Percentiles rank a stretch among this genome's conserved stretches.
These are phyloP conservation scores for Naematelia encephala DNA, from an alignment of 768 basidiomycete species.

Conservation along the genomic window DNA sequence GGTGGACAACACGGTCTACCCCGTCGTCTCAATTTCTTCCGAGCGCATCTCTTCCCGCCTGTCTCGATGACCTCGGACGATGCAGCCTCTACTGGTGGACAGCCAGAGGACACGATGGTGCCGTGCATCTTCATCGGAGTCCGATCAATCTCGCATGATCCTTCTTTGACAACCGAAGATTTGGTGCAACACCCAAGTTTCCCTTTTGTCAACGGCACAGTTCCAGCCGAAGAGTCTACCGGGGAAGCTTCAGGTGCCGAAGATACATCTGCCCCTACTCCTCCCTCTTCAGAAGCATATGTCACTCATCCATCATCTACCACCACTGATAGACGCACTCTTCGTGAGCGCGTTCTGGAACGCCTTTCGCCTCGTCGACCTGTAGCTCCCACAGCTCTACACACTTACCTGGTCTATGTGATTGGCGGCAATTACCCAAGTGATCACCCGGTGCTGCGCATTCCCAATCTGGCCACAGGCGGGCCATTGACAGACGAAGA, in stretches of 20 bases:
- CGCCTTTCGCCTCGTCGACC: slow-evolving; percentile 44
- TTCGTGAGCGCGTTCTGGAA: slow-evolving; percentile 34
- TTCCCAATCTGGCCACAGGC: slow-evolving; percentile 51
- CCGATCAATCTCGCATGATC: slow-evolving; percentile 27
- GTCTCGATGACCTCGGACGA: background rate
- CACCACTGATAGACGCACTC: slow-evolving; percentile 14
- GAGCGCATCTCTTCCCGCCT: slow-evolving; percentile 40
- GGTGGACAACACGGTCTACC: slow-evolving; percentile 27
- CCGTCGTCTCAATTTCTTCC: slow-evolving; percentile 39
- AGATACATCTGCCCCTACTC: slow-evolving; percentile 1
- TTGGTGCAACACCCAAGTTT: slow-evolving; percentile 31
- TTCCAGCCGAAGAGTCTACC: background rate
- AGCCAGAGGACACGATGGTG: slow-evolving; percentile 23
- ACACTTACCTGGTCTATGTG: slow-evolving; percentile 87
- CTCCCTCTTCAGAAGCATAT: slow-evolving; percentile 1
- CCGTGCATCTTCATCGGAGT: slow-evolving; percentile 42
- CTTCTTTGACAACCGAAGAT: slow-evolving; percentile 25
- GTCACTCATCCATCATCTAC: slow-evolving; percentile 8
- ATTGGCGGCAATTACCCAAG: slow-evolving; percentile 83
- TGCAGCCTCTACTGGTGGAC: background rate
- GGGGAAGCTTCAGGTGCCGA: slow-evolving; percentile 2
- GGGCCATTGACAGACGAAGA: slow-evolving; percentile 39
- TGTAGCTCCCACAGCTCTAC: slow-evolving; percentile 10
- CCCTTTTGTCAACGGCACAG: slow-evolving; percentile 25
- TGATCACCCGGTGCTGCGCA: slow-evolving; percentile 77